Base-by-base conservation (phyloP, 805 yeast species). In the Cyberlindnera xylosilytica region DNA sequence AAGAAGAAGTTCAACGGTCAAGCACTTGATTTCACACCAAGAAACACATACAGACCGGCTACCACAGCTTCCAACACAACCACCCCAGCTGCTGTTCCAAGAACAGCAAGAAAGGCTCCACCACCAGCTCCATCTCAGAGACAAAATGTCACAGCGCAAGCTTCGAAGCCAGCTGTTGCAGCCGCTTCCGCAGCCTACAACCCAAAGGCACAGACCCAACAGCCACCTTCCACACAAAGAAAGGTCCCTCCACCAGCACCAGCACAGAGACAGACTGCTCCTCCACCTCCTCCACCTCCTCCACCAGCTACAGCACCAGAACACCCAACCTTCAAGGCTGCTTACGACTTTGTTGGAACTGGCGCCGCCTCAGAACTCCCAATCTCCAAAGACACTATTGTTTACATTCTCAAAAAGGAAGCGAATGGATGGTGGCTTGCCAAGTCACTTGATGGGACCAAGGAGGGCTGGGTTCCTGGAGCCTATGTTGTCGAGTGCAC, bases 391-490 rank as follows among this genome's bases (percentile, higher is more conserved):
- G 96, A 86, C 45, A 85, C 86, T 34, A 69, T 87, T 36, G 80
- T 91, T 28, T 79, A 79, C 47, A 78, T 93, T 26, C 67, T 81
- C 3, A 82, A 76, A 57, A 79, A 83, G 50, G 87, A 83, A 44
- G 80, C 82, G 35, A 90, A 87, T 48, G 96, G 97, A 15, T 93
- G 99, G 99, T 91, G 96, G 54, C 72, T 93, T 44, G 97, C 89
- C 9, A 85, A 84, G 60, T 72, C 79, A 26, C 61, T 83, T 47
- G 90, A 84, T 56, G 93, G 86, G 31, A 58, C 82, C 1, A 76
- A 70, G 43, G 93, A 89, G 61, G 99, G 99, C 5, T 93, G 99
- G 99, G 91, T 93, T 11, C 99, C 99, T 12, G 83, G 93, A 18
- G 86, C 90, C n/a, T 93, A 90, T 60, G 79, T 91, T 57, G 79